Evolutionary conservation across 225 moss, liverwort and hornwort species (phyloP).

Genomic region (Pleurozium schreberi): DNA sequence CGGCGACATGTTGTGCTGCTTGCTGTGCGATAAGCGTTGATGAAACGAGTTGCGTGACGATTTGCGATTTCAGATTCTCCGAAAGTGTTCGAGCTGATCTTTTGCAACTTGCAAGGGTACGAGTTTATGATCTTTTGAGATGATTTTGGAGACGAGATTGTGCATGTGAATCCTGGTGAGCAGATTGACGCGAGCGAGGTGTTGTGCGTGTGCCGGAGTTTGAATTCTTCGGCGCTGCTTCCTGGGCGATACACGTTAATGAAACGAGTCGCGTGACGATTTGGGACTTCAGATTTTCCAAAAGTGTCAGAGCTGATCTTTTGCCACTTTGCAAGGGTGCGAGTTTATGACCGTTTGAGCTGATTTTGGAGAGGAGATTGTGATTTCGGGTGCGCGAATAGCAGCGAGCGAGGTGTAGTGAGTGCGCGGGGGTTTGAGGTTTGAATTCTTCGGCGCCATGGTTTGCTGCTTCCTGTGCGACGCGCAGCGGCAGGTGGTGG

Average conservation of each 20-base stretch:
- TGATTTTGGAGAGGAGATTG: background rate
- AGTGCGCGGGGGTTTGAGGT: background rate
- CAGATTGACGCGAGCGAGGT: background rate
- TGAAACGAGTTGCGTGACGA: background rate
- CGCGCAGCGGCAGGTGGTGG: background rate
- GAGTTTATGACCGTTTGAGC: background rate
- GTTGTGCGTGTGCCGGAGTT: background rate
- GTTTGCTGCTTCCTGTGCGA: slow-evolving; percentile 7
- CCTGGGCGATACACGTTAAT: background rate
- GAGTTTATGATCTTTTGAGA: background rate
- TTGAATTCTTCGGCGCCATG: slow-evolving; percentile 2
- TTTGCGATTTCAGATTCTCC: background rate
- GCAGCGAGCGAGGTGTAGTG: background rate
- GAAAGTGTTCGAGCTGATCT: background rate
- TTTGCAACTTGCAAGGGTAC: background rate
- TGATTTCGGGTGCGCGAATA: background rate
- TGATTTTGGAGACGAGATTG: background rate
- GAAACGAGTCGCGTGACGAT: background rate
- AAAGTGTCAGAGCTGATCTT: background rate
- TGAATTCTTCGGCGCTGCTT: background rate
- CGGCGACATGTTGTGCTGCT: background rate
- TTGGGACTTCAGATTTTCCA: too few relatives aligned
- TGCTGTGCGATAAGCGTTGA: background rate
- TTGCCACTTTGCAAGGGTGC: background rate
- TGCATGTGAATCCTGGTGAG: background rate